Base-by-base conservation (phyloP, 2,329 filamentous ascomycete genomes). In the Rutstroemia sp. region DNA sequence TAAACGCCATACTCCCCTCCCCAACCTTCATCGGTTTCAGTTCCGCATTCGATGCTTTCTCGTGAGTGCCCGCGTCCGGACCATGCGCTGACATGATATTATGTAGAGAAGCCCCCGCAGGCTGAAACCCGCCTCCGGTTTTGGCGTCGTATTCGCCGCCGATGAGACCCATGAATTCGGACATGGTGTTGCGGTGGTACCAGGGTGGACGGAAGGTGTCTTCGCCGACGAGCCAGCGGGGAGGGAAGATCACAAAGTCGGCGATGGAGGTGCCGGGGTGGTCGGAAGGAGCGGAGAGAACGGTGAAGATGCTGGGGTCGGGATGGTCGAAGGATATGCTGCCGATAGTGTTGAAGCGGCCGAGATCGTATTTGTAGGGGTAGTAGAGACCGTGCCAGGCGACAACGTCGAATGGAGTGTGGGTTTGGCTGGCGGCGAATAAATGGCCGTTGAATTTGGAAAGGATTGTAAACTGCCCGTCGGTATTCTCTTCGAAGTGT, bases 321-420 rank as follows among this genome's bases (percentile, higher is more conserved):
- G 87, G 87, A 67, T 92, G 88, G 69, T 92, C 88, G 66, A 82
- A 89, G 7, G 82, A 86, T 61, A 89, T 83, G 54, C 78, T 83
- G 19, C 87, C 88, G 46, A 92, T 83, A 45, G 82, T 83, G 72
- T 86, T 87, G 76, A 90, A 92, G 34, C 86, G 82, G 25, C 84
- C 86, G 1, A 92, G 78, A 65, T 91, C 88, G 73, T 92, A 92
- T 72, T 92, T 92, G 78, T 83, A 89, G 0, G 88, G 88, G 59
- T 87, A 86, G 72, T 90, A 91, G 60, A 83, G 87, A 46, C 88
- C 88, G 67, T 92, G 87, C 87, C 87, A 92, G 3, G 84, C 86
- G 3, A 90, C 87, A 0, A 92, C 81, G 64, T 92, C 87, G 65
- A 90, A 92, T 0, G 88, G 87, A 0, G 83, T 86, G 68, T 91